Conservation (phyloP, 148 eudicot species). For the Rhododendron kiyosumense region DNA sequence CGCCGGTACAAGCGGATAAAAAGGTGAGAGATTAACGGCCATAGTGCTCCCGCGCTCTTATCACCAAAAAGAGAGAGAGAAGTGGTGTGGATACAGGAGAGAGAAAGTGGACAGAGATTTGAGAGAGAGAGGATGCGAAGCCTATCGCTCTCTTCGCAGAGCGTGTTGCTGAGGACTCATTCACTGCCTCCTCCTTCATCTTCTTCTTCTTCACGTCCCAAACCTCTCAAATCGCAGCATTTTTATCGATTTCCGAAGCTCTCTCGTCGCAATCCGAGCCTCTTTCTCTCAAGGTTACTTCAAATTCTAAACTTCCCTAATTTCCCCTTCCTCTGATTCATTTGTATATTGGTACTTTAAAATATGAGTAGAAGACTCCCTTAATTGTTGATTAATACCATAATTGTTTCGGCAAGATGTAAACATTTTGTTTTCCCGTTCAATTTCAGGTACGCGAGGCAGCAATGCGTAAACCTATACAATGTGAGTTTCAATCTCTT, state of each 20-base stretch:
- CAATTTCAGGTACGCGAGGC: conserved; percentile 14
- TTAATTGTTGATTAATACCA: background rate
- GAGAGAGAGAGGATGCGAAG: conserved; percentile 14
- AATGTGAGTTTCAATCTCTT: conserved; percentile 2
- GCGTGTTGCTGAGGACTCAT: background rate
- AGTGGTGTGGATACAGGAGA: background rate
- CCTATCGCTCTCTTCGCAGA: conserved; percentile 15
- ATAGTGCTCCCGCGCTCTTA: background rate
- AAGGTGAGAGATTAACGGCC: background rate
- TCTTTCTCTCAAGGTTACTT: conserved; percentile 9
- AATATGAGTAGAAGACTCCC: background rate
- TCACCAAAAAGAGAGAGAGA: background rate
- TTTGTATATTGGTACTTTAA: background rate
- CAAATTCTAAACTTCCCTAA: background rate
- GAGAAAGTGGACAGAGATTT: background rate
- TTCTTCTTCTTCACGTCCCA: background rate
- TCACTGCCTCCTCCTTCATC: background rate
- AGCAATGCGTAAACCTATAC: background rate
- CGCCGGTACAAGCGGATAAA: background rate
- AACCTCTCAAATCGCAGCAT: conserved; percentile 2
- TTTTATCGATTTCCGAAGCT: background rate
- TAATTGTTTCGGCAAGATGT: background rate
- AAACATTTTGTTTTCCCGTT: background rate
- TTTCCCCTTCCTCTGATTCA: background rate
- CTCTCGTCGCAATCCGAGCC: background rate